Conservation (phyloP, 2,329 filamentous ascomycete genomes). For the Bipolaris oryzae region DNA sequence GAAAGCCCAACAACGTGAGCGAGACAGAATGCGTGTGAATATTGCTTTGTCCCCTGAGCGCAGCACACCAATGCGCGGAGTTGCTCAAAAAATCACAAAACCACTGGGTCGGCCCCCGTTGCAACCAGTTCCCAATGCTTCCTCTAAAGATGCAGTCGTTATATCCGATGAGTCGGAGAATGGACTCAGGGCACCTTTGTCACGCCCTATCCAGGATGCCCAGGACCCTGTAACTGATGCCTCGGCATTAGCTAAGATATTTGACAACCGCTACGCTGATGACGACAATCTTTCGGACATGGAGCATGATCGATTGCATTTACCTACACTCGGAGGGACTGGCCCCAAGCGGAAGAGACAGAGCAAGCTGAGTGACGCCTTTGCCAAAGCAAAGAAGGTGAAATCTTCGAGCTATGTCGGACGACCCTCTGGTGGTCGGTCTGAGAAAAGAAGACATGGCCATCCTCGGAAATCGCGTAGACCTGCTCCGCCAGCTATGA, state of each 20-base stretch:
- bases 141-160: conserved; percentile 29
- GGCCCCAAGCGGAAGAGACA: conserved; percentile 44
- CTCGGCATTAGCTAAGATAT: conserved; percentile 29
- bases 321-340: conserved; percentile 32
- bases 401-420: conserved; percentile 10
- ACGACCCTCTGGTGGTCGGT: not conserved
- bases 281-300: conserved; percentile 47
- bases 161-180: conserved; percentile 48
- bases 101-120: conserved; percentile 6
- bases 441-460: conserved; percentile 13
- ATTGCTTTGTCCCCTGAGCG: conserved; percentile 27
- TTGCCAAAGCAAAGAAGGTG: conserved; percentile 29
- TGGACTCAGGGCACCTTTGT: conserved; percentile 14
- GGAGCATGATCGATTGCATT: conserved; percentile 55
- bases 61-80: conserved; percentile 39
- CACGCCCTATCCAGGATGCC: conserved; percentile 11
- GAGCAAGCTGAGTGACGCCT: conserved; percentile 46
- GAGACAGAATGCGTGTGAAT: conserved; percentile 18
- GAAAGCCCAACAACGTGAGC: conserved; percentile 24
- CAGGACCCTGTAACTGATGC: conserved; percentile 30
- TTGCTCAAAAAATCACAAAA: conserved; percentile 39
- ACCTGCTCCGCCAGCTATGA: conserved; percentile 43
- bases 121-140: not conserved
- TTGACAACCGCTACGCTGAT: conserved; percentile 35
- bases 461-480: conserved; percentile 17